Percentiles rank a stretch among this genome's conserved stretches.
These are phyloP conservation scores for Tausonia pullulans DNA, from an alignment of 1,284 basidiomycete genomes.

Conservation along the genomic window DNA sequence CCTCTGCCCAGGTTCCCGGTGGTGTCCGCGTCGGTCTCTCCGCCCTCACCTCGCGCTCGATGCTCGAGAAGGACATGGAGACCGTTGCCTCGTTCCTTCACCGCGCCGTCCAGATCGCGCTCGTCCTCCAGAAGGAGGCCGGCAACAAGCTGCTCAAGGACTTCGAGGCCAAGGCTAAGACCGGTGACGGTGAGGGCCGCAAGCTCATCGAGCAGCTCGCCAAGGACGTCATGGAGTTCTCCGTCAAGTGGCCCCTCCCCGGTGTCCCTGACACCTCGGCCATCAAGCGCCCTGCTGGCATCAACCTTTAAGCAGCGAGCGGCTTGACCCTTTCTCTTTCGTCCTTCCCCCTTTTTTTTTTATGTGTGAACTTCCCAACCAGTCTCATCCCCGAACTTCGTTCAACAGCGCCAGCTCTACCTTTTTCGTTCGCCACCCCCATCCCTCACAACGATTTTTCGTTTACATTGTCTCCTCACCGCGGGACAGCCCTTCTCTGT, in stretches of 20 bases:
- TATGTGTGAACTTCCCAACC: too few relatives aligned
- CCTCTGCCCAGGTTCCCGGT: slow-evolving; percentile 89
- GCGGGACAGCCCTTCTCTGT: too few relatives aligned
- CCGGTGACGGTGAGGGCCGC: slow-evolving; percentile 56
- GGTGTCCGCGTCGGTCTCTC: slow-evolving; percentile 94
- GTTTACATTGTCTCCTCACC: too few relatives aligned
- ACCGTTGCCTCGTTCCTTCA: slow-evolving; percentile 84
- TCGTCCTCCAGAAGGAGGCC: slow-evolving; percentile 83
- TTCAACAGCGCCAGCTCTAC: neutral
- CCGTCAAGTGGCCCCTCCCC: slow-evolving; percentile 80
- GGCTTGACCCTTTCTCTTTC: neutral
- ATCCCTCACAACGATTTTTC: slow-evolving; percentile 19
- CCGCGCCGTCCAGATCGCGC: slow-evolving; percentile 78
- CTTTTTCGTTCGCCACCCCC: slow-evolving; percentile 6
- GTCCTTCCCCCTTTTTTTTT: neutral
- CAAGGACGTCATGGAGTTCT: slow-evolving; percentile 63
- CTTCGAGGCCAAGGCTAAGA: slow-evolving; percentile 75
- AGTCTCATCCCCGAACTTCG: too few relatives aligned
- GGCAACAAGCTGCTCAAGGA: slow-evolving; percentile 92
- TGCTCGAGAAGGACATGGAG: slow-evolving; percentile 74
- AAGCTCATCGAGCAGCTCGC: slow-evolving; percentile 36
- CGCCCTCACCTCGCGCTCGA: slow-evolving; percentile 87
- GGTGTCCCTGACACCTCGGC: slow-evolving; percentile 44
- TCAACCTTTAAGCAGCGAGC: too few relatives aligned
- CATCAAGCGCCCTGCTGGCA: neutral